Evolutionary conservation across 192 early-diverging fungal genomes (phyloP).

Genomic region (Cetraspora pellucida): DNA sequence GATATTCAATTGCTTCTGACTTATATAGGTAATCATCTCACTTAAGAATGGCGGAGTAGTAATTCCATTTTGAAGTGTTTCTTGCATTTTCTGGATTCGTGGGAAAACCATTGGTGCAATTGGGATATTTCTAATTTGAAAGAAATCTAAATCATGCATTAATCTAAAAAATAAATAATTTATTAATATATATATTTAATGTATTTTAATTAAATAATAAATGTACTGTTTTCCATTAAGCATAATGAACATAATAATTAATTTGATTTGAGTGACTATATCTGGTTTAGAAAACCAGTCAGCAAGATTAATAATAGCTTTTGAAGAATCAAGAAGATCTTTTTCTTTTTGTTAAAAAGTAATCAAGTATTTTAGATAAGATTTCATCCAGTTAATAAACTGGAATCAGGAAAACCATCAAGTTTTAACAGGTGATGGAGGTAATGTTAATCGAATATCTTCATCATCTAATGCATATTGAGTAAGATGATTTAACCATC

Average conservation of each 20-base stretch:
- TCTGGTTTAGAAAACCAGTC: too few species aligned
- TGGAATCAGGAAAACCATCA: not conserved
- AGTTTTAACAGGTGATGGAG: not conserved
- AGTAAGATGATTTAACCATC: not conserved
- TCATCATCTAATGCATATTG: not conserved
- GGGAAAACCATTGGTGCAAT: not conserved
- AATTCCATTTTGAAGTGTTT: not conserved
- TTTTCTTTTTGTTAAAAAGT: not conserved
- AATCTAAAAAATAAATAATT: not conserved
- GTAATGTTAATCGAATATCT: not conserved
- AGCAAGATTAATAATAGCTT: too few species aligned
- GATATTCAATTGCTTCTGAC: too few species aligned
- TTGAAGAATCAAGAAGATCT: not conserved
- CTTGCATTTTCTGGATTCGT: not conserved
- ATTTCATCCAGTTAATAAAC: not conserved
- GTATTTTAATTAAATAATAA: not conserved
- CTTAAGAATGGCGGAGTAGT: too few species aligned
- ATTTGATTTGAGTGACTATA: not conserved
- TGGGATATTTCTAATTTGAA: not conserved
- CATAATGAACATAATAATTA: not conserved
- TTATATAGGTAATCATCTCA: too few species aligned
- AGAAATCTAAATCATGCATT: not conserved
- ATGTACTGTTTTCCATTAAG: not conserved
- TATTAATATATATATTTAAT: not conserved
- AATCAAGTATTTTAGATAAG: not conserved